Base-by-base conservation (phyloP, 2,329 filamentous ascomycete species). In the Fulvia fulva region DNA sequence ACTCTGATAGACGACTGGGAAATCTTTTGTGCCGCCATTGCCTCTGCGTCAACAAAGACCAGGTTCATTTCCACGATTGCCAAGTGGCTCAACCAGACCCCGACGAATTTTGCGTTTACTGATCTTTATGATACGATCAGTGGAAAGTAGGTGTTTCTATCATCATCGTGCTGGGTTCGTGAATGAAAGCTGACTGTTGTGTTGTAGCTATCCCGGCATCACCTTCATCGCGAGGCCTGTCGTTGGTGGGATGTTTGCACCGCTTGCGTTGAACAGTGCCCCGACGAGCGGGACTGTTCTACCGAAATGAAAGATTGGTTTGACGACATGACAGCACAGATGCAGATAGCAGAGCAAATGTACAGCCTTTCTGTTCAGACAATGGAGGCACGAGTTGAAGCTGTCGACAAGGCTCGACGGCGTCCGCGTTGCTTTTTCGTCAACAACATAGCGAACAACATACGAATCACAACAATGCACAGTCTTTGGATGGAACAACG, bases 71-170 rank as follows among this genome's bases (percentile, higher is more conserved):
- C 67, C 7, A 70, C 74, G 9, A 61, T 83, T n/a, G 78, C 76
- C 0, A 75, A 67, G 4, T 84, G 78, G 78, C 73, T 83, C 37
- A 73, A 72, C 26, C 69, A 77, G 55, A 83, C 81, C 3, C 68
- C 76, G 0, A 81, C 78, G 1, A 78, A 77, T 55, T 73, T 70
- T 8, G 69, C 81, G 1, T 71, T 82, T 56, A 79, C 78, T 12
- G 81, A 84, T 70, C 65, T 83, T 19, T 83, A 83, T 63, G 74
- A 81, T 53, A 78, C 80, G 1, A 63, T 68, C n/a, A 71, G 64
- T 14, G 81, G 78, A 66, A 65, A 68, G 57, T 62, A 44, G 61
- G 62, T 64, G 11, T 22, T 37, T 49, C 6, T 32, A 9, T 25
- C 46, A 43, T n/a, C n/a, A n/a, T n/a, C n/a, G n/a, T n/a, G n/a